A percentile compares a stretch with the other conserved stretches of the same genome.
These are phyloP conservation scores for Coprinopsis cinerea DNA, from an alignment of 768 basidiomycete genomes.

Conservation along the genomic window DNA sequence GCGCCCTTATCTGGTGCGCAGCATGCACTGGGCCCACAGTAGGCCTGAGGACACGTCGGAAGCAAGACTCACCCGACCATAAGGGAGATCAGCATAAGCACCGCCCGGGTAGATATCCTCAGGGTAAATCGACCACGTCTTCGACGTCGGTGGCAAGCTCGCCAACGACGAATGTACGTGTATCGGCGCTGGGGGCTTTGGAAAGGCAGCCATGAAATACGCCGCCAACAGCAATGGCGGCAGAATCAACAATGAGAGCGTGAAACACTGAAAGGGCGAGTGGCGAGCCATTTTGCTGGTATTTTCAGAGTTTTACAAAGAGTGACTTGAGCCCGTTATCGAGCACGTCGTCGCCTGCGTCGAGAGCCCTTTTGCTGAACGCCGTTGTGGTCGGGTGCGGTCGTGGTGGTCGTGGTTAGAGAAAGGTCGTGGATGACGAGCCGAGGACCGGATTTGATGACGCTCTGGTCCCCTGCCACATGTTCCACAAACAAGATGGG, in stretches of 20 bases:
- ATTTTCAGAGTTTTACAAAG: too few relatives aligned
- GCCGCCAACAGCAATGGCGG: conserved; percentile 54
- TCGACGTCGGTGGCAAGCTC: conserved; percentile 46
- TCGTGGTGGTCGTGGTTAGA: too few relatives aligned
- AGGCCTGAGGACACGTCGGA: neutral
- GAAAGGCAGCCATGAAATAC: conserved; percentile 64
- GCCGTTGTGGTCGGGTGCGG: too few relatives aligned
- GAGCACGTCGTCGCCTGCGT: too few relatives aligned
- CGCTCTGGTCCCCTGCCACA: too few relatives aligned
- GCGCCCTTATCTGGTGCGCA: neutral
- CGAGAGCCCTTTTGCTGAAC: too few relatives aligned
- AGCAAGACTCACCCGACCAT: conserved; percentile 44
- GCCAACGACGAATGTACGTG: conserved; percentile 54
- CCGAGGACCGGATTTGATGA: too few relatives aligned
- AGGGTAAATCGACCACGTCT: conserved; percentile 68
- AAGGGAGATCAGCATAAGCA: conserved; percentile 58
- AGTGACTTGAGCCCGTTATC: too few relatives aligned
- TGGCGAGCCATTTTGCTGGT: conserved; percentile 3
- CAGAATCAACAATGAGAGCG: conserved; percentile 51
- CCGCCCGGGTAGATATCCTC: conserved; percentile 63
- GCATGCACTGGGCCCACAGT: neutral
- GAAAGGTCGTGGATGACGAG: too few relatives aligned
- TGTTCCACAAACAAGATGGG: too few relatives aligned
- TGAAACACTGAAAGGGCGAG: conserved; percentile 33
- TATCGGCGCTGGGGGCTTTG: conserved; percentile 47